Evolutionary conservation across 2,329 filamentous ascomycete genomes (phyloP), one percentile per base, ranked within the genome.

Genomic region (Fusarium sp.): DNA sequence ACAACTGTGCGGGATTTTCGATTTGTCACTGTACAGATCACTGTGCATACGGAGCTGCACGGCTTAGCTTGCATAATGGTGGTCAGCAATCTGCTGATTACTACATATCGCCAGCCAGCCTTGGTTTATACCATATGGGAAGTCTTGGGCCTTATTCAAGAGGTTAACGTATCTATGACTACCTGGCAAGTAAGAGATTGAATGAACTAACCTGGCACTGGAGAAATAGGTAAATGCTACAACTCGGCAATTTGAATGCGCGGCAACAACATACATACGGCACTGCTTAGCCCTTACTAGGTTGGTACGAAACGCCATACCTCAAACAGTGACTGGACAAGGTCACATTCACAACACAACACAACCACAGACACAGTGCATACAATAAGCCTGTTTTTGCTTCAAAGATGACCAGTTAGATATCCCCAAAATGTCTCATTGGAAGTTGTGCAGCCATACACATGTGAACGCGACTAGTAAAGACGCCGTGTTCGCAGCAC

Each of bases 61-160:
- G 8, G 18, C 12, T 8, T 63, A 4, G 11, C n/a, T 15, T 63
- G 37, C 60, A 57, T 62, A 45, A 38, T 30, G 58, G 60, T 63
- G 60, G 60, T 63, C 60, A 63, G 60, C 50, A 63, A 59, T 44
- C 42, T 49, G 57, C 58, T 33, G 42, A 57, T 49, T 57, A 7
- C 11, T 33, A 38, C 41, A 28, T 40, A 10, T 12, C 23, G 23
- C 23, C 23, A 23, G n/a, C 18, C 28, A 53, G 58, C 60, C 60
- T 57, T 37, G 6, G 10, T 38, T 50, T 6, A 30, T 30, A 30
- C 10, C 30, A 30, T 30, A 3, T 30, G 30, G 30, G 30, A 11
- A 8, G 45, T 33, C 56, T 6, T 31, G 31, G n/a, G 6, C 13
- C 6, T 13, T 15, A 1, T 8, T 11, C 26, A n/a, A 18, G 34